A percentile compares a stretch with the other conserved stretches of the same genome.
Conservation (phyloP, 139 green algal species). For the Coelastrella sp. region DNA sequence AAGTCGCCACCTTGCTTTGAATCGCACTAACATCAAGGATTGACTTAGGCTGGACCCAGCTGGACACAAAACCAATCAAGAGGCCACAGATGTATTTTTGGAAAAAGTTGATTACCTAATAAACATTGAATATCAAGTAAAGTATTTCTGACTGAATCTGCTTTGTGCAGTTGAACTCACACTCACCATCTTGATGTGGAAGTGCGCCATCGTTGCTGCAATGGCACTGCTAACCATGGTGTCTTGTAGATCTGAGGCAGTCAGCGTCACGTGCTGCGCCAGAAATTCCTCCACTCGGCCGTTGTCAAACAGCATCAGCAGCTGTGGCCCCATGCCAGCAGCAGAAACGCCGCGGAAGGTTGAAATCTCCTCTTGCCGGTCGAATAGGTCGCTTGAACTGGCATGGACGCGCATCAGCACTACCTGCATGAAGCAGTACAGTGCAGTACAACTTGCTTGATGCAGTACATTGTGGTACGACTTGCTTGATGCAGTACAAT, state of each 20-base stretch:
- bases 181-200: conserved; percentile 64
- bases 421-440: background rate
- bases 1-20: too few relatives aligned
- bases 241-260: conserved; percentile 48
- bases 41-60: too few relatives aligned
- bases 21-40: too few relatives aligned
- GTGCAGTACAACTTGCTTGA: too few relatives aligned
- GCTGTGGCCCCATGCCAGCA: conserved; percentile 65
- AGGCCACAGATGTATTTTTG: too few relatives aligned
- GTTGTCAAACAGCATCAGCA: conserved; percentile 71
- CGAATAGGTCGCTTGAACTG: conserved; percentile 55
- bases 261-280: conserved; percentile 55
- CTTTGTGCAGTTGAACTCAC: background rate
- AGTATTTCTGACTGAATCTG: background rate
- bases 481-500: too few relatives aligned
- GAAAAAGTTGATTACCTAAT: too few relatives aligned
- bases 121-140: too few relatives aligned
- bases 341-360: conserved; percentile 57
- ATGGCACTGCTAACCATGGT: conserved; percentile 54
- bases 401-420: conserved; percentile 45
- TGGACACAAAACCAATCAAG: too few relatives aligned
- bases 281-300: conserved; percentile 78
- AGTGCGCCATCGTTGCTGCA: conserved; percentile 65
- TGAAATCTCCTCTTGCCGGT: conserved; percentile 56
- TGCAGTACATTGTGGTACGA: too few relatives aligned